Conservation (phyloP, 1,284 basidiomycete species). For the Termitomyces sp. region DNA sequence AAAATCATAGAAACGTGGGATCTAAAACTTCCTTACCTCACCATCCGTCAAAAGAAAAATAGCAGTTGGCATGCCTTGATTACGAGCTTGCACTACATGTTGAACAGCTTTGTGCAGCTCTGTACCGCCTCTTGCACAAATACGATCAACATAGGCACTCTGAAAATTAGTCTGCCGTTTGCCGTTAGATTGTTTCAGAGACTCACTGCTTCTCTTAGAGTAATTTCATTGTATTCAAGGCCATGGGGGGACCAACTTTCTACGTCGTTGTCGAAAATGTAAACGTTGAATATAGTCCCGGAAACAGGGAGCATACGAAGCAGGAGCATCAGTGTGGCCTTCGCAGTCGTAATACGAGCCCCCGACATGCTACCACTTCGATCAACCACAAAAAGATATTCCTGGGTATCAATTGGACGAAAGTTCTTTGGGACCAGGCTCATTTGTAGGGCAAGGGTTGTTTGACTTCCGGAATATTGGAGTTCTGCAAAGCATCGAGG, state of each 20-base stretch:
- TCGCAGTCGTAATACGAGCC: conserved; percentile 34
- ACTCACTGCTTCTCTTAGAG: conserved; percentile 36
- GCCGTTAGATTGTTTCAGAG: conserved; percentile 3
- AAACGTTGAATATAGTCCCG: conserved; percentile 42
- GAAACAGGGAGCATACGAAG: conserved; percentile 34
- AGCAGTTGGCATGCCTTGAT: conserved; percentile 31
- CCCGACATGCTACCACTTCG: conserved; percentile 41
- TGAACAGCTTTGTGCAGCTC: conserved; percentile 37
- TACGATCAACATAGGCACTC: conserved; percentile 30
- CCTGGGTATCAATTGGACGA: conserved; percentile 31
- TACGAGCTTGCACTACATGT: conserved; percentile 28
- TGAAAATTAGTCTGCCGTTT: conserved; percentile 6
- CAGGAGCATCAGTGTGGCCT: conserved; percentile 32
- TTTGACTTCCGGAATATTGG: conserved; percentile 20
- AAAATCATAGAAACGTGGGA: not conserved
- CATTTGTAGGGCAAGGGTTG: conserved; percentile 45
- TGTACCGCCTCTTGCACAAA: conserved; percentile 45
- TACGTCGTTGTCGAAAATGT: conserved; percentile 38
- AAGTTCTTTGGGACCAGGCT: conserved; percentile 46
- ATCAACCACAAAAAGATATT: conserved; percentile 44
- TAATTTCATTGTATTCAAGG: conserved; percentile 25
- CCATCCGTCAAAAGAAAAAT: conserved; percentile 56
- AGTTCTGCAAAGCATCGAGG: conserved; percentile 53
- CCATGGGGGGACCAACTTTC: conserved; percentile 34
- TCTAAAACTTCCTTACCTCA: conserved; percentile 23